Conservation (phyloP, 257 asterid genomes). For the Solanum sitiens region DNA sequence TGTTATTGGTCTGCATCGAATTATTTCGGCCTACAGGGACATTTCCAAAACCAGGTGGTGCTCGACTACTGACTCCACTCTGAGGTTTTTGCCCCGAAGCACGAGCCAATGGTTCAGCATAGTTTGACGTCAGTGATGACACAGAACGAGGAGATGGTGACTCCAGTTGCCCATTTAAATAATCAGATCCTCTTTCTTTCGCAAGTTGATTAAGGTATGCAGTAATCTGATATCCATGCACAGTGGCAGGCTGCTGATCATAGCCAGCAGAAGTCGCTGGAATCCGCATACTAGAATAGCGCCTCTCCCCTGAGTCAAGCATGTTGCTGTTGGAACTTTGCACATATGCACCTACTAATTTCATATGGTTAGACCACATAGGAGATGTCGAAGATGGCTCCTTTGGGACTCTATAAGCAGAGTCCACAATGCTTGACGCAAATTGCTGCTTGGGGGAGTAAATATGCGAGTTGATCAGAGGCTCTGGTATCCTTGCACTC, state of each 20-base stretch:
- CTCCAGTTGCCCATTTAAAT: constrained; percentile 21
- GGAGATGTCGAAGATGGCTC: constrained; percentile 21
- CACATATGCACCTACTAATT: constrained; percentile 32
- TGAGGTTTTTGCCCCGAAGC: constrained; percentile 46
- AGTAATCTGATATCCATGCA: constrained; percentile 65
- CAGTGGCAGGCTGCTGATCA: constrained; percentile 82
- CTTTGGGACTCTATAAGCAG: constrained; percentile 37
- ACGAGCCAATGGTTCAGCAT: constrained; percentile 35
- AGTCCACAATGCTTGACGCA: constrained; percentile 32
- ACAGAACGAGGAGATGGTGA: constrained; percentile 21
- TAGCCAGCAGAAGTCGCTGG: constrained; percentile 57
- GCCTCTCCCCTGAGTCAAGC: constrained; percentile 64
- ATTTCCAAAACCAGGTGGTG: constrained; percentile 90
- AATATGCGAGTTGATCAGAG: constrained; percentile 32
- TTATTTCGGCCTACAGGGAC: constrained; percentile 61
- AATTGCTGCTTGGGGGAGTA: constrained; percentile 45
- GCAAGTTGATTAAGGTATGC: constrained; percentile 29
- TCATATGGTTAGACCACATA: constrained; percentile 33
- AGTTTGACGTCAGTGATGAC: constrained; percentile 24
- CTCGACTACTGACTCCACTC: constrained; percentile 36
- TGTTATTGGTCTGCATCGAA: constrained; percentile 53
- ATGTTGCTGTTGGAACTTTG: constrained; percentile 29
- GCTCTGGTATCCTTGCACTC: constrained; percentile 47
- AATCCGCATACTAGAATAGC: constrained; percentile 63
- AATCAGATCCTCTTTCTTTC: constrained; percentile 25